phyloP scores from a whole-genome alignment of 2,329 filamentous ascomycete genomes.

The Pseudopyricularia javanii region DNA sequence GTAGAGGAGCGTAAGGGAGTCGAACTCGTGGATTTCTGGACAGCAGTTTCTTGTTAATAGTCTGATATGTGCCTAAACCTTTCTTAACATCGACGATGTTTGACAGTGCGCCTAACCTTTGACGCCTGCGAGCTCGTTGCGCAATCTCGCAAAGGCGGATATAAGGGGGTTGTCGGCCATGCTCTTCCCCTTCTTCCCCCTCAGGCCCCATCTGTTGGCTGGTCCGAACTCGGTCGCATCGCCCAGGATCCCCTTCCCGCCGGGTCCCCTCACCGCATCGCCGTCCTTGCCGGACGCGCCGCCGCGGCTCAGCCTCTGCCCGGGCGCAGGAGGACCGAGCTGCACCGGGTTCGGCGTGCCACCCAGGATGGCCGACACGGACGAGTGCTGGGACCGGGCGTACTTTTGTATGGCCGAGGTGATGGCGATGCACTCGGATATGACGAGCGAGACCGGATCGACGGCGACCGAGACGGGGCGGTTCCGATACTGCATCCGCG shows the following conservation, averaged over 20 bases:
- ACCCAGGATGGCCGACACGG: constrained; percentile 88
- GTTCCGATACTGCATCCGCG: constrained; percentile 46
- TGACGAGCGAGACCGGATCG: constrained; percentile 83
- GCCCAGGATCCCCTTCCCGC: constrained; percentile 11
- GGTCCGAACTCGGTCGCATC: constrained; percentile 45
- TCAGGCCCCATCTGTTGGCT: constrained; percentile 79
- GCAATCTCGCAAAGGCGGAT: constrained; percentile 80
- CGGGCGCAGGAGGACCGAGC: constrained; percentile 25
- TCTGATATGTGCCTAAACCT: neutral
- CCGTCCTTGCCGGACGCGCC: neutral
- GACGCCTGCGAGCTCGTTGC: constrained; percentile 75
- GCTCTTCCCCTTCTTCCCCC: constrained; percentile 92
- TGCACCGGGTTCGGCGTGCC: constrained; percentile 51
- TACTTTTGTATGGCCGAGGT: constrained; percentile 98
- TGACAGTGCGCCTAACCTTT: constrained; percentile 43
- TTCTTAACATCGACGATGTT: no score
- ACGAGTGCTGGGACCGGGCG: constrained; percentile 89
- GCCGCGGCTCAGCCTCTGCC: constrained; percentile 3
- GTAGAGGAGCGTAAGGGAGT: constrained; percentile 77
- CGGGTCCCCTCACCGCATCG: neutral
- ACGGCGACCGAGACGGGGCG: constrained; percentile 67
- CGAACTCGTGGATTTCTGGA: constrained; percentile 73
- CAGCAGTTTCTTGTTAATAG: constrained; percentile 5
- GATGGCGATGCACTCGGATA: constrained; percentile 97
- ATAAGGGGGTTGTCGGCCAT: constrained; percentile 97